A percentile compares a stretch with the other conserved stretches of the same genome.
Evolutionary conservation across 345 rosid species (phyloP).

Genomic region (Aegle marmelos): DNA sequence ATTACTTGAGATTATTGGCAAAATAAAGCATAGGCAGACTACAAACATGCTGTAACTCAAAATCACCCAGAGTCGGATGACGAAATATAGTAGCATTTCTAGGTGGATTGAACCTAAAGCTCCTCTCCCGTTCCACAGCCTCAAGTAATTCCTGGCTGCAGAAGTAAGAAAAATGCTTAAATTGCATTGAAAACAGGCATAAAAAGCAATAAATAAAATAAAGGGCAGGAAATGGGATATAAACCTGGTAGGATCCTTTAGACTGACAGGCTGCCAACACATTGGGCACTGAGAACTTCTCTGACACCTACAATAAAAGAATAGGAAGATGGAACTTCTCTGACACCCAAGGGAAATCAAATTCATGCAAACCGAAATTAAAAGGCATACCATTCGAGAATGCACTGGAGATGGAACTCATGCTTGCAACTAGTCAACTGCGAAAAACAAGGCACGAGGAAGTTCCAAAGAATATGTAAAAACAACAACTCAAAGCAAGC

Average conservation of each 20-base stretch:
- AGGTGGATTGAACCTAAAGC: conserved; percentile 61
- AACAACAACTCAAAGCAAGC: not conserved
- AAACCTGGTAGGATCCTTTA: conserved; percentile 89
- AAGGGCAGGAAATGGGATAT: not conserved
- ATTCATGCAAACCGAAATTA: not conserved
- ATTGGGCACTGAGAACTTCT: conserved; percentile 99
- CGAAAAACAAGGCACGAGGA: not conserved
- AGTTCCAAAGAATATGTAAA: not conserved
- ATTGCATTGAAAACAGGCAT: not conserved
- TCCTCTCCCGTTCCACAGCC: conserved; percentile 85
- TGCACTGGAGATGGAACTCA: conserved; percentile 95
- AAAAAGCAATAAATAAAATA: conserved; percentile 1
- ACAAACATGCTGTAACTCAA: conserved; percentile 90
- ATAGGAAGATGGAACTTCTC: conserved; percentile 52
- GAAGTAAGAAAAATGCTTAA: conserved; percentile 14
- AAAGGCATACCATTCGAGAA: conserved; percentile 79
- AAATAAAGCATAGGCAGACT: conserved; percentile 14
- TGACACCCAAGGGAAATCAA: conserved; percentile 61
- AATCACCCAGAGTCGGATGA: conserved; percentile 94
- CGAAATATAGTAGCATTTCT: conserved; percentile 86
- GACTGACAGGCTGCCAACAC: conserved; percentile 93
- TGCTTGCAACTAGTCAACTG: conserved; percentile 96
- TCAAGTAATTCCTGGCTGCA: conserved; percentile 90
- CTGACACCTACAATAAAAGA: conserved; percentile 67
- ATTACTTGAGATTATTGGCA: conserved; percentile 4